Evolutionary conservation across 768 basidiomycete genomes (phyloP), one percentile per base, ranked within the genome.

Genomic region (Lentinula boryana): DNA sequence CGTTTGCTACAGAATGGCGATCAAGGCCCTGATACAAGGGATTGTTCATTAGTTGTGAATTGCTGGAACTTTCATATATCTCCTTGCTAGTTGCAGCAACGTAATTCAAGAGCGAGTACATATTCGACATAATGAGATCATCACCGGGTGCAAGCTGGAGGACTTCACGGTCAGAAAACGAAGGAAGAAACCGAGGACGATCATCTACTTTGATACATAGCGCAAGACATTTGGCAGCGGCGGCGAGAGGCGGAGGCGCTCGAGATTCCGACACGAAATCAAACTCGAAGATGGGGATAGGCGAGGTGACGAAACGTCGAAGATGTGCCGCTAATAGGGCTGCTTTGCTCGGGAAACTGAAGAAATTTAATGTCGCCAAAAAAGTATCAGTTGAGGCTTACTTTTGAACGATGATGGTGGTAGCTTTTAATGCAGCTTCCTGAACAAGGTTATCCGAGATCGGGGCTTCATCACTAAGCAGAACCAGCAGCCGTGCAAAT

Each of bases 31-130:
- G 69, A 60, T 78, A 74, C 2, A 80, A 71, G 2, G 78, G 75
- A 60, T 78, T 74, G 43, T 74, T 75, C 56, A 75, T 68, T 60
- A 78, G 60, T 55, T 81, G 76, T 8, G 79, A 71, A 41, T 74
- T 78, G 36, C 65, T 74, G 2, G 81, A 76, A 53, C 68, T 74
- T 54, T 89, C 88, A 38, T 80, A 80, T 36, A 84, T 81, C 51
- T 91, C 90, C 68, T 89, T 91, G 76, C 86, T 88, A 2, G 92
- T 87, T 3, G 90, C 86, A 1, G 91, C 86, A 62, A 98, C 88
- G 70, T 91, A 90, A 70, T 98, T 98, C 62, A 98, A 80, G 12
- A 98, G 82, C 4, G 96, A 97, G 71, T 98, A 98, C 86, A 98
- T 89, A 65, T 95, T 93, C 3, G 95, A 98, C 84, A 95, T 88